phyloP scores from a whole-genome alignment of 2,329 filamentous ascomycete genomes.

The Chrysoporthe austroafricana region DNA sequence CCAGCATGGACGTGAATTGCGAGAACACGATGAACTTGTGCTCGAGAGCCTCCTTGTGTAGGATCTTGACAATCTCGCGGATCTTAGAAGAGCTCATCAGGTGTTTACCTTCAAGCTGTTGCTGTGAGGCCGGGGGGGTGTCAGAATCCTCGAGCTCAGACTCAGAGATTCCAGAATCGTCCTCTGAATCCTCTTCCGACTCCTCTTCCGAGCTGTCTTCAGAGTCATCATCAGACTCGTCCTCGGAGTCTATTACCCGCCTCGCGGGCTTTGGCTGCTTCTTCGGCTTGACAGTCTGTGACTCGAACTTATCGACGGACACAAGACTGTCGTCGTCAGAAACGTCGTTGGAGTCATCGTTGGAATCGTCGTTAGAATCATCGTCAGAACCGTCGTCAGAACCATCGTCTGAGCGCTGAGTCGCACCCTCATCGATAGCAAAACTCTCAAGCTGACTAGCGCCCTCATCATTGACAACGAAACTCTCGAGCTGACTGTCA shows the following conservation, averaged over 20 bases:
- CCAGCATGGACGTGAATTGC: conserved; percentile 97
- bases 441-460: conserved; percentile 27
- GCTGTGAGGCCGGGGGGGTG: conserved; percentile 12
- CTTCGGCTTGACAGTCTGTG: conserved; percentile 37
- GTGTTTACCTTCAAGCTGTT: conserved; percentile 33
- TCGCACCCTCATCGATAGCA: conserved; percentile 27
- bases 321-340: conserved; percentile 43
- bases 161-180: conserved; percentile 40
- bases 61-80: conserved; percentile 77
- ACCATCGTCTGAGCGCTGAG: conserved; percentile 30
- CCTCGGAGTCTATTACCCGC: conserved; percentile 38
- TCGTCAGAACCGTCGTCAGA: conserved; percentile 39
- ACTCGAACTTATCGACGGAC: conserved; percentile 42
- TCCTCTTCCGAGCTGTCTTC: not conserved
- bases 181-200: conserved; percentile 27
- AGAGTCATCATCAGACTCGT: conserved; percentile 38
- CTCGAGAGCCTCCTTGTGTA: conserved; percentile 74
- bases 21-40: conserved; percentile 99
- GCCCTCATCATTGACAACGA: conserved; percentile 57
- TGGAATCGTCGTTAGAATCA: conserved; percentile 30
- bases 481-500: conserved; percentile 58
- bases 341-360: conserved; percentile 35
- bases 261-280: conserved; percentile 35
- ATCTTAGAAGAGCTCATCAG: conserved; percentile 87
- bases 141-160: conserved; percentile 42